phyloP scores from a whole-genome alignment of 371 early-diverging fungal genomes.

The Choanephora cucurbitarum region DNA sequence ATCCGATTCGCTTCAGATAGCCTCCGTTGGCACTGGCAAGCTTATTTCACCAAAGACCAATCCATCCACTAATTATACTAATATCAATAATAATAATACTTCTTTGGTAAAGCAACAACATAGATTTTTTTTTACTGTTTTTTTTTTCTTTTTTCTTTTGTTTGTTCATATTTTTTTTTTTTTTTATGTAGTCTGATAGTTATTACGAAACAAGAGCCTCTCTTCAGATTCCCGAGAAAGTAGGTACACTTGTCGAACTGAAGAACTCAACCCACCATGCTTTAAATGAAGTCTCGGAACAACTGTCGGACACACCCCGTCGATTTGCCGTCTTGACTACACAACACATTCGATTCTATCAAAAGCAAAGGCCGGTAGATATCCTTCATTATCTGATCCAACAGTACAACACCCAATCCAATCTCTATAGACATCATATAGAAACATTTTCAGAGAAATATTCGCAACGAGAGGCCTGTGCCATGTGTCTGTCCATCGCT shows the following conservation, averaged over 20 bases:
- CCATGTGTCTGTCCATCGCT: slow-evolving; percentile 74
- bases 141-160: no score
- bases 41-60: not conserved
- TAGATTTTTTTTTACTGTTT: no score
- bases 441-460: slow-evolving; percentile 60
- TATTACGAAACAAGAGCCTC: not conserved
- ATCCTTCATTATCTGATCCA: slow-evolving; percentile 18
- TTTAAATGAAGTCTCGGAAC: slow-evolving; percentile 62
- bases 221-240: slow-evolving; percentile 66
- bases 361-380: slow-evolving; percentile 79
- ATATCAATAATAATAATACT: no score
- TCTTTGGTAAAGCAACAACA: no score
- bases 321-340: slow-evolving; percentile 76
- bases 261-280: slow-evolving; percentile 11
- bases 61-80: not conserved
- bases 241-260: slow-evolving; percentile 62
- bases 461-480: slow-evolving; percentile 65
- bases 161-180: not conserved
- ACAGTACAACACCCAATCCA: slow-evolving; percentile 13
- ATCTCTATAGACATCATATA: slow-evolving; percentile 46
- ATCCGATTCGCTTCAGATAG: slow-evolving; percentile 62
- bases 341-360: slow-evolving; percentile 58
- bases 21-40: slow-evolving; percentile 59
- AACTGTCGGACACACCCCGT: slow-evolving; percentile 58
- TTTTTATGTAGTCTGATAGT: not conserved